Evolutionary conservation across 345 rosid genomes (phyloP).

Genomic region (Kernera saxatilis): DNA sequence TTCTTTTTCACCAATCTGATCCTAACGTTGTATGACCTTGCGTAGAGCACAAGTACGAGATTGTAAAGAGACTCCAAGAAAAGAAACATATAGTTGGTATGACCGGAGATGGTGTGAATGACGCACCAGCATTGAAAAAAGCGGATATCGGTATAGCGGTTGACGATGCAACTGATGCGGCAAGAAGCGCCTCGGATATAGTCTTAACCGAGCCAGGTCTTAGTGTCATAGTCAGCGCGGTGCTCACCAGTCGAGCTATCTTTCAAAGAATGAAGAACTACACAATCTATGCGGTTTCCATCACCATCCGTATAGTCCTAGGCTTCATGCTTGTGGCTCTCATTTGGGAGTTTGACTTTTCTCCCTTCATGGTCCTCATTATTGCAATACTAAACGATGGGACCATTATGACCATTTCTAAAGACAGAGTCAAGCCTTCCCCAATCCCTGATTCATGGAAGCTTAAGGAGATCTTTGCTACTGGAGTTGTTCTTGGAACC

Average conservation of each 20-base stretch:
- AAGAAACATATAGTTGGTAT: conserved; percentile 90
- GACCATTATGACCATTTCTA: conserved; percentile 91
- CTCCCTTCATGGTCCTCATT: conserved; percentile 85
- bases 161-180: conserved; percentile 94
- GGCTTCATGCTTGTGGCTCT: conserved; percentile 72
- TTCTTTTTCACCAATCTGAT: neutral
- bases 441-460: conserved; percentile 90
- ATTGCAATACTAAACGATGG: conserved; percentile 84
- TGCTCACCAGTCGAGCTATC: conserved; percentile 85
- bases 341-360: conserved; percentile 72
- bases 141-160: conserved; percentile 97
- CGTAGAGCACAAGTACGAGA: conserved; percentile 93
- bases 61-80: conserved; percentile 78
- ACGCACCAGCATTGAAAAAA: conserved; percentile 86
- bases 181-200: conserved; percentile 83
- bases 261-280: conserved; percentile 97
- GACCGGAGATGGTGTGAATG: conserved; percentile 98
- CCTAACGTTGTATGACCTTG: neutral
- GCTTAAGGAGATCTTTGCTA: conserved; percentile 83
- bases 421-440: conserved; percentile 87
- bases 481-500: conserved; percentile 69
- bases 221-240: conserved; percentile 86
- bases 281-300: conserved; percentile 85
- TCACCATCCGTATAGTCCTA: conserved; percentile 85
- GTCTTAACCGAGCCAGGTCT: conserved; percentile 92